Conservation (phyloP, 768 basidiomycete species). For the Leccinum arenicola region DNA sequence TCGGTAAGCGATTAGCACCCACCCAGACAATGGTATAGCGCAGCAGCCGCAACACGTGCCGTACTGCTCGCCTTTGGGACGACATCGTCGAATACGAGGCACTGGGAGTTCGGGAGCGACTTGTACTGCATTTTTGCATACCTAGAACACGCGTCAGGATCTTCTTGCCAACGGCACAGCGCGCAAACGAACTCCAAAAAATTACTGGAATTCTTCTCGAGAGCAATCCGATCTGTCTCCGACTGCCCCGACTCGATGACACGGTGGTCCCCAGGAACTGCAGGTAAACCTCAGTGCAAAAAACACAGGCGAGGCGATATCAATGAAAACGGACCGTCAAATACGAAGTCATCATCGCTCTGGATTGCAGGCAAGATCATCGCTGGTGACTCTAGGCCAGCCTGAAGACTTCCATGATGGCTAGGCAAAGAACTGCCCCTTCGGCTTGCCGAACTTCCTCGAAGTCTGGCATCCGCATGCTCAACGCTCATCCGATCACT, state of each 20-base stretch:
- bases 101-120: slow-evolving; percentile 47
- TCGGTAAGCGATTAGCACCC: slow-evolving; percentile 10
- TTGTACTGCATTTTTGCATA: slow-evolving; percentile 76
- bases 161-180: not conserved
- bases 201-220: slow-evolving; percentile 77
- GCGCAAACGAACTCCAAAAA: slow-evolving; percentile 64
- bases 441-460: slow-evolving; percentile 53
- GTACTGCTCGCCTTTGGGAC: slow-evolving; percentile 67
- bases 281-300: slow-evolving; percentile 18
- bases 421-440: slow-evolving; percentile 60
- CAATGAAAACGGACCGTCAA: slow-evolving; percentile 49
- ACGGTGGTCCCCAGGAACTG: slow-evolving; percentile 29
- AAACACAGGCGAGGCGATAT: not conserved
- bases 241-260: slow-evolving; percentile 50
- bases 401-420: slow-evolving; percentile 41
- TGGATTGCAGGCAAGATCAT: slow-evolving; percentile 39
- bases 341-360: slow-evolving; percentile 60
- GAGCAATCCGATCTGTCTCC: slow-evolving; percentile 51
- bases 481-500: slow-evolving; percentile 50
- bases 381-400: slow-evolving; percentile 49
- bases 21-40: slow-evolving; percentile 87
- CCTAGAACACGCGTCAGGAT: slow-evolving; percentile 38
- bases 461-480: slow-evolving; percentile 49
- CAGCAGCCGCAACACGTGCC: slow-evolving; percentile 74
- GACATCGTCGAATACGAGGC: slow-evolving; percentile 61